Evolutionary conservation across 1,284 basidiomycete species (phyloP), one percentile per base, ranked within the genome.

Genomic region (Leccinum pachyderme): DNA sequence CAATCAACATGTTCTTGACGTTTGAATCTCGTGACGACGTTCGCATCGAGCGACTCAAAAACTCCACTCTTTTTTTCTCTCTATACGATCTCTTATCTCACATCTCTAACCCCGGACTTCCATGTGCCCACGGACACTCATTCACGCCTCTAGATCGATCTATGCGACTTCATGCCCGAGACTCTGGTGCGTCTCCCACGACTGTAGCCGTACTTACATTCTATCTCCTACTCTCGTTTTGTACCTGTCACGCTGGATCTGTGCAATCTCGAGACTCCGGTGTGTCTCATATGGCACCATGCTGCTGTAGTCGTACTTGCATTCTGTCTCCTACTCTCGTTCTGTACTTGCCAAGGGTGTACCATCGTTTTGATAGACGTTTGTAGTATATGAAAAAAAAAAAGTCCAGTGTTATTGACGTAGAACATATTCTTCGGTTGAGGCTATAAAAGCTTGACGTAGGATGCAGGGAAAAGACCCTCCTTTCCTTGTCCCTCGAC

Each of bases 391-490:
- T 44, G 52, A 52, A 53, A 31, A 32, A 32, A n/a, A 46, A 0
- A n/a, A n/a, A n/a, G n/a, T 18, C 28, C 7, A 41, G 22, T 12
- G 22, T 13, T 13, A 22, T 27, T 15, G 25, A 43, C 24, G 7
- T 43, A n/a, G n/a, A n/a, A n/a, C n/a, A n/a, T n/a, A n/a, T n/a
- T n/a, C n/a, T n/a, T n/a, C n/a, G 4, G 5, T 39, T 11, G 1
- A 31, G 9, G 12, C 56, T 73, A 87, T 63, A 88, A 60, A 25
- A 83, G 56, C 65, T 84, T 84, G 63, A 87, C 87, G 71, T 91
- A 91, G 24, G 87, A 80, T 7, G 87, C 87, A 15, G 88, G 88
- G 63, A 91, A 83, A 25, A 89, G 71, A 4, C 89, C 88, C 49
- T 77, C 76, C 63, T 73, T 79, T 12, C 82, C 85, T 62, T 84